phyloP scores from a whole-genome alignment of 2,329 filamentous ascomycete species.

The Orbilia blumenaviensis region DNA sequence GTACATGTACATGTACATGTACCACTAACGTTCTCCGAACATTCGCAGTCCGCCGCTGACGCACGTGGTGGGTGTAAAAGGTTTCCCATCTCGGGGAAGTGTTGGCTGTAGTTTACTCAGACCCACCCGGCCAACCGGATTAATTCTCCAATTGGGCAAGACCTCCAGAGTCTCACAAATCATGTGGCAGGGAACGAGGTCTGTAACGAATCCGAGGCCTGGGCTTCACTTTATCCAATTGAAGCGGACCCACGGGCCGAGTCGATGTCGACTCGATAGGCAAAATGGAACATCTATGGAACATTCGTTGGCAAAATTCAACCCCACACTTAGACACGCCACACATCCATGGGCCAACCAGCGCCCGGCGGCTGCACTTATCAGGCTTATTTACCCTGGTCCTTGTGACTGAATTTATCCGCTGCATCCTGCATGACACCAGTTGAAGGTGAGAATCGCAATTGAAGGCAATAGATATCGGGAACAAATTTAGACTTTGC shows the following conservation, averaged over 20 bases:
- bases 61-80: constrained; percentile 42
- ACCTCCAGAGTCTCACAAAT: constrained; percentile 9
- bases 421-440: constrained; percentile 33
- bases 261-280: constrained; percentile 31
- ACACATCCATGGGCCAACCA: constrained; percentile 32
- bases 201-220: constrained; percentile 23
- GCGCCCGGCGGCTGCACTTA: constrained; percentile 46
- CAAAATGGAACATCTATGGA: constrained; percentile 53
- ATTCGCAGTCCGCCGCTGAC: constrained; percentile 29
- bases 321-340: constrained; percentile 44
- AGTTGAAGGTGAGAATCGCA: constrained; percentile 16
- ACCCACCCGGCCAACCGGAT: constrained; percentile 48
- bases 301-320: constrained; percentile 53
- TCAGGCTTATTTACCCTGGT: constrained; percentile 45
- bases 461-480: constrained; percentile 44
- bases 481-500: constrained; percentile 12
- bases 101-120: constrained; percentile 28
- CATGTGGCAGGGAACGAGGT: constrained; percentile 27
- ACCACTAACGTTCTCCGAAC: constrained; percentile 49
- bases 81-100: constrained; percentile 13
- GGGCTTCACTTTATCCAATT: constrained; percentile 47
- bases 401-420: constrained; percentile 41
- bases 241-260: constrained; percentile 50
- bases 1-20: too few species aligned
- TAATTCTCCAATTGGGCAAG: constrained; percentile 50